These are phyloP conservation scores for Waltergamsia citrina DNA, from an alignment of 2,329 filamentous ascomycete species.

Conservation along the genomic window DNA sequence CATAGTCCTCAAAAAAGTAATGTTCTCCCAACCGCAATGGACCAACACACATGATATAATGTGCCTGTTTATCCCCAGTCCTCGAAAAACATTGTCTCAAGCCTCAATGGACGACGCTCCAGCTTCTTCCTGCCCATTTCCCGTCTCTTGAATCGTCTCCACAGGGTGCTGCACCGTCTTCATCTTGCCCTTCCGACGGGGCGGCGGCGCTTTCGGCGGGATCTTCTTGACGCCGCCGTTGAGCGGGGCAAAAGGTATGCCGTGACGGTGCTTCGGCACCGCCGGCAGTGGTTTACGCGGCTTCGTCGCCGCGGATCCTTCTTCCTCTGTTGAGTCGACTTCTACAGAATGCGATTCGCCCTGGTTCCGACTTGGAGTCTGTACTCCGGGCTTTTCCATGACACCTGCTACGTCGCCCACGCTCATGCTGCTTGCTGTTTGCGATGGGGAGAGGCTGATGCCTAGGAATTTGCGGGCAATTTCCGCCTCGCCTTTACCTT, in stretches of 20 bases:
- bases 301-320: constrained; percentile 14
- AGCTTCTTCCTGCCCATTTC: constrained; percentile 8
- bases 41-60: too few species aligned
- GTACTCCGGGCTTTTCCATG: constrained; percentile 72
- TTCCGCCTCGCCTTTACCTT: constrained; percentile 26
- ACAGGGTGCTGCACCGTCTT: constrained; percentile 21
- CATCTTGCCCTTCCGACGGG: constrained; percentile 32
- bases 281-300: constrained; percentile 40
- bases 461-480: constrained; percentile 55
- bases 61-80: too few species aligned
- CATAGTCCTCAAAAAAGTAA: too few species aligned
- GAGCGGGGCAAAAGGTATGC: constrained; percentile 29
- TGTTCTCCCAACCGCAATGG: too few species aligned
- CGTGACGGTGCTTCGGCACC: constrained; percentile 48
- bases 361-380: constrained; percentile 62
- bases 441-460: constrained; percentile 57
- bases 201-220: constrained; percentile 35
- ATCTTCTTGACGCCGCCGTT: constrained; percentile 25
- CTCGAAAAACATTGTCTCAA: too few species aligned
- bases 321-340: constrained; percentile 12
- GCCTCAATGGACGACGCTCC: neutral
- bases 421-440: constrained; percentile 64
- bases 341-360: constrained; percentile 17
- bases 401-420: constrained; percentile 71
- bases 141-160: constrained; percentile 15